Evolutionary conservation across 768 basidiomycete genomes (phyloP).

Genomic region (Tephrocybe sp.): DNA sequence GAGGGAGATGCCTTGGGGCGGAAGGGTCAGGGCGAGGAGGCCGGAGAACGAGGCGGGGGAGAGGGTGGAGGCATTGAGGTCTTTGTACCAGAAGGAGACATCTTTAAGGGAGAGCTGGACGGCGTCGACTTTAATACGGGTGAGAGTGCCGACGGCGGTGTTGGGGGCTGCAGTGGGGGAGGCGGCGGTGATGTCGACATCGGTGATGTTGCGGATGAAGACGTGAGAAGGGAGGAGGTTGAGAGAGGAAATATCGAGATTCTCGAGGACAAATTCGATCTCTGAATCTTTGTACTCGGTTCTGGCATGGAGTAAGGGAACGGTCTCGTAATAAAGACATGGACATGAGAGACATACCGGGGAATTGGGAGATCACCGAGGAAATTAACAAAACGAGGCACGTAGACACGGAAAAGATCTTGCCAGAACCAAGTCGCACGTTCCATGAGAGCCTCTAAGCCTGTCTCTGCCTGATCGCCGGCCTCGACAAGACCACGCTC

Average conservation of each 20-base stretch:
- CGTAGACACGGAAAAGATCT: constrained; percentile 79
- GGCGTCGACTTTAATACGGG: constrained; percentile 65
- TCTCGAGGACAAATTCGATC: constrained; percentile 74
- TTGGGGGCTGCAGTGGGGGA: constrained; percentile 36
- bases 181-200: constrained; percentile 44
- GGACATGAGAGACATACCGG: constrained; percentile 37
- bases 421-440: constrained; percentile 77
- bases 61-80: constrained; percentile 50
- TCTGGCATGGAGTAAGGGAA: constrained; percentile 30
- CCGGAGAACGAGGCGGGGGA: constrained; percentile 62
- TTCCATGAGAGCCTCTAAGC: constrained; percentile 54
- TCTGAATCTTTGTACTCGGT: constrained; percentile 72
- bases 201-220: constrained; percentile 71
- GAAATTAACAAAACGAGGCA: constrained; percentile 54
- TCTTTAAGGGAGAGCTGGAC: constrained; percentile 63
- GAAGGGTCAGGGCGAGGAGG: constrained; percentile 59
- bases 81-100: constrained; percentile 74
- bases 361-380: constrained; percentile 70
- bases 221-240: constrained; percentile 68
- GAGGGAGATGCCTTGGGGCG: constrained; percentile 66
- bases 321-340: neutral
- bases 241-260: constrained; percentile 68
- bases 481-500: constrained; percentile 38
- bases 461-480: constrained; percentile 36
- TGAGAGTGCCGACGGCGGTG: constrained; percentile 61